phyloP scores from a whole-genome alignment of 2,329 filamentous ascomycete species.

The Botrytis deweyae region DNA sequence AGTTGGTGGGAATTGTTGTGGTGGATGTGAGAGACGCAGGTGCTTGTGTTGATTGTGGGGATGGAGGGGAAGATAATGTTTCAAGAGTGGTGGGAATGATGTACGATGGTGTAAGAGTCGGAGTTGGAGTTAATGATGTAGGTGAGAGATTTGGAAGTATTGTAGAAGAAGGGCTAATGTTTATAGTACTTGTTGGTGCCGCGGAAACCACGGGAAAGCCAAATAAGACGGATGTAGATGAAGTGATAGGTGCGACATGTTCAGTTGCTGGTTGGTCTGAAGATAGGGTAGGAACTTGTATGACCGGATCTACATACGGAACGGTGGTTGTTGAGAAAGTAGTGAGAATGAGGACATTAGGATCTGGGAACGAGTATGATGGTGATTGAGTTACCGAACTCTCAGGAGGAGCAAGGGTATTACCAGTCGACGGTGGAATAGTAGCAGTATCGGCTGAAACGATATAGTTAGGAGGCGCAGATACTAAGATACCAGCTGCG shows the following conservation, averaged over 20 bases:
- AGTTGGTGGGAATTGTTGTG: neutral
- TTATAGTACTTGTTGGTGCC: neutral
- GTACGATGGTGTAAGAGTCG: neutral
- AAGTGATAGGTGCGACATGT: neutral
- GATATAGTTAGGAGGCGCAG: neutral
- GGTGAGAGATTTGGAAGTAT: neutral
- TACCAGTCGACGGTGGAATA: neutral
- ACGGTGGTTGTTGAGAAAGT: neutral
- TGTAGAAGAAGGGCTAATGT: neutral
- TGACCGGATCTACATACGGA: neutral
- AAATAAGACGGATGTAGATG: neutral
- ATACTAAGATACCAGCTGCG: constrained; percentile 1
- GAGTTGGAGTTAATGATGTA: no score
- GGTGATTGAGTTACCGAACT: neutral
- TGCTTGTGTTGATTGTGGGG: neutral
- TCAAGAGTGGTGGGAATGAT: neutral
- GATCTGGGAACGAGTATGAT: neutral
- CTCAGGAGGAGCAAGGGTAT: neutral
- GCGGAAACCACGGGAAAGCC: neutral
- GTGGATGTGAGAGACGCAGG: neutral
- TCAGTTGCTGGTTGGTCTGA: neutral
- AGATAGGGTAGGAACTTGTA: neutral
- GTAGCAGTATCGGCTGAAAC: neutral
- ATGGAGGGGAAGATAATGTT: neutral
- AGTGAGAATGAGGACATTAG: neutral